These are phyloP conservation scores for Iodosphaeria phyllophila DNA, from an alignment of 2,329 filamentous ascomycete species.

Conservation along the genomic window DNA sequence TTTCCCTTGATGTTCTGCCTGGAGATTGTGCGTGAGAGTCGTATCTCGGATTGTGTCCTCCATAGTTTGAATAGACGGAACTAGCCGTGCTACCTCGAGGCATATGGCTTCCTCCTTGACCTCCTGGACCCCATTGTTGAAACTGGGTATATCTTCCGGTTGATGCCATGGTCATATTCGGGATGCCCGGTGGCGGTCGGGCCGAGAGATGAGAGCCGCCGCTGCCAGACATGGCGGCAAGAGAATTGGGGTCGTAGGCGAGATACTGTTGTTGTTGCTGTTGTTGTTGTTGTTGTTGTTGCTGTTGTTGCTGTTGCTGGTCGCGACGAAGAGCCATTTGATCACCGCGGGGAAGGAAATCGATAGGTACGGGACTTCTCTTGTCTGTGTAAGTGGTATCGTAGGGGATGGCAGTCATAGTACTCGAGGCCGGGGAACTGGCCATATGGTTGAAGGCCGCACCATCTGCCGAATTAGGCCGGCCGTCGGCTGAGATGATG, in stretches of 20 bases:
- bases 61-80: slow-evolving; percentile 18
- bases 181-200: slow-evolving; percentile 34
- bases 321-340: slow-evolving; percentile 47
- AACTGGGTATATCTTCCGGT: slow-evolving; percentile 55
- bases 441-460: slow-evolving; percentile 58
- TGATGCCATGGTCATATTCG: slow-evolving; percentile 52
- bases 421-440: too few relatives aligned
- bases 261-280: slow-evolving; percentile 90
- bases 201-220: slow-evolving; percentile 38
- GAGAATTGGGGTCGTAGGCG: slow-evolving; percentile 38
- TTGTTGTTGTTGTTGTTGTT: slow-evolving; percentile 80
- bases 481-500: slow-evolving; percentile 51
- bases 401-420: slow-evolving; percentile 81
- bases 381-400: slow-evolving; percentile 48
- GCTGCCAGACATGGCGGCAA: slow-evolving; percentile 20
- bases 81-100: slow-evolving; percentile 34
- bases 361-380: slow-evolving; percentile 51
- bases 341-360: slow-evolving; percentile 52
- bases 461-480: slow-evolving; percentile 41
- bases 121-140: slow-evolving; percentile 53
- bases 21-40: slow-evolving; percentile 24
- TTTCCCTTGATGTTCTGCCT: slow-evolving; percentile 13
- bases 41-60: slow-evolving; percentile 38
- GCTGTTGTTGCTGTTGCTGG: slow-evolving; percentile 67
- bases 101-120: slow-evolving; percentile 3